Base-by-base conservation (phyloP, 768 basidiomycete genomes). In the Leccinum imitatum region DNA sequence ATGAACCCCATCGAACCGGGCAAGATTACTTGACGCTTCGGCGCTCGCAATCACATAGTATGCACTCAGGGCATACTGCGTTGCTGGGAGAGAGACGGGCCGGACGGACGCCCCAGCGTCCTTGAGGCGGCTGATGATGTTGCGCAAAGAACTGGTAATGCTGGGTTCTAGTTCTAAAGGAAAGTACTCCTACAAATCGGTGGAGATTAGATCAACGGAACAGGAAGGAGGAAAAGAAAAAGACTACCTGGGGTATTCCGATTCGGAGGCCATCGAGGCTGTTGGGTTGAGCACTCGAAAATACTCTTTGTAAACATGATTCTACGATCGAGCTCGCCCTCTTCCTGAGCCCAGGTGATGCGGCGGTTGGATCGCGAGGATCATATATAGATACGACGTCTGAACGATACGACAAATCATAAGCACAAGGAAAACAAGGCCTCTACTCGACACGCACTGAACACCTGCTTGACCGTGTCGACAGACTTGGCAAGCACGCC, bases 41-140 rank as follows among this genome's bases (percentile, higher is more conserved):
- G 96, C 95, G 60, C 87, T 91, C 1, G 96, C 91, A 15, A 98
- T 81, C n/a, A 97, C 91, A 68, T 98, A 98, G 77, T 98, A 98
- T 13, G 94, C 90, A 57, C 93, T 93, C 5, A 98, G 79, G 0
- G 93, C 91, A 67, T 89, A 90, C 2, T 71, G 73, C 0, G 85
- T 84, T 3, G 78, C 74, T 0, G 93, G 90, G 11, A 98, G 77
- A 9, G 89, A 88, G 0, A 98, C 86, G 0, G 93, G 82, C 1
- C 85, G 73, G 31, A 97, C 66, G 1, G 77, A 76, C 0, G 92
- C 93, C 1, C 95, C 95, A 1, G 77, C 77, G 0, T 69, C 44
- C 64, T 64, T 54, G 17, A 89, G 77, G 11, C 67, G 56, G 0
- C 67, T 60, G 41, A 92, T 71, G 8, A 83, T 68, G 1, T 65